Evolutionary conservation across 345 rosid species (phyloP), one percentile per base, ranked within the genome.

Genomic region (Geranium brycei): DNA sequence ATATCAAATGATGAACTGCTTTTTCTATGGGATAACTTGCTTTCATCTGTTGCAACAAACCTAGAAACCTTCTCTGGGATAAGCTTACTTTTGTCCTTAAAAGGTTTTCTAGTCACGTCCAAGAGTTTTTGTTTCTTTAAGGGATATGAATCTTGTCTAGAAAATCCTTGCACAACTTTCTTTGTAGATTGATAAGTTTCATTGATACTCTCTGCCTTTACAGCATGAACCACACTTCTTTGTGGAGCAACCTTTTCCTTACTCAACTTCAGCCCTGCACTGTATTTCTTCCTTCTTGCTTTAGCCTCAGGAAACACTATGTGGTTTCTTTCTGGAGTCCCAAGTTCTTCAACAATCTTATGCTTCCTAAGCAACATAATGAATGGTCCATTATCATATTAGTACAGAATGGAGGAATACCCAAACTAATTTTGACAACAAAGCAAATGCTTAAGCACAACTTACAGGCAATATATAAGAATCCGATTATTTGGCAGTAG

Each of bases 391-490:
- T 13, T 47, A 13, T 35, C 15, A 2, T 19, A 60, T n/a, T 31
- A 30, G n/a, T 53, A 18, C 57, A 32, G 11, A 59, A 62, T 17
- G 41, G 61, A 4, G 28, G 60, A 32, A 28, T 57, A 40, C 18
- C 47, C 8, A 17, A n/a, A 31, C 19, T 60, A 35, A 60, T 14
- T 15, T 12, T 60, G 13, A 60, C 18, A n/a, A 61, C 28, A 57
- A 56, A 41, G 4, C 18, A 35, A 31, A 15, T 55, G 16, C 63
- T 18, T 28, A 65, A 68, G 11, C 32, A 19, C 57, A 58, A 72
- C 87, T 76, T 80, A 84, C 95, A 81, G 60, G 78, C 95, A 86
- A 73, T 81, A 84, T 66, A 88, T 84, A 62, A 88, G 78, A 71
- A 86, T 76, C 71, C 78, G 69, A 60, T 82, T 70, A 60, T 82